Conservation (phyloP, 305 asterid species). For the Fraxinus floribunda region DNA sequence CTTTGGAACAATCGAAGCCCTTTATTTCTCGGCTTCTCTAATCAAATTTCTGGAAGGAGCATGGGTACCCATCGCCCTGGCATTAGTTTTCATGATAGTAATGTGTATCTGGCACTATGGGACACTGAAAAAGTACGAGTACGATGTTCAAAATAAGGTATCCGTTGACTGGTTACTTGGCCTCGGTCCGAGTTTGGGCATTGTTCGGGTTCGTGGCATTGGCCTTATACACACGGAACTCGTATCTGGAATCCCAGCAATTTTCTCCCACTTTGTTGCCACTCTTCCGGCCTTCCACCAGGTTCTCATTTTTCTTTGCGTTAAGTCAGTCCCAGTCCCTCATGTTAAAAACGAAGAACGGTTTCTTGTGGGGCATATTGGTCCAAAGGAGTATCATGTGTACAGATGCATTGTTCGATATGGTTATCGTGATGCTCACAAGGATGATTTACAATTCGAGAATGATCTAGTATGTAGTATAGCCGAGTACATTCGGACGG, state of each 20-base stretch:
- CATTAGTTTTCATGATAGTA: conserved; percentile 9
- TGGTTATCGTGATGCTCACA: conserved; percentile 11
- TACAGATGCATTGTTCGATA: conserved; percentile 16
- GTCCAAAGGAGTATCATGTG: conserved; percentile 5
- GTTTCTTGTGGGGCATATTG: conserved; percentile 13
- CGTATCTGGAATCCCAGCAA: conserved; percentile 22
- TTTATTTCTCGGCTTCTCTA: conserved; percentile 22
- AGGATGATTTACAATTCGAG: conserved; percentile 11
- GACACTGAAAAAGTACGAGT: conserved; percentile 19
- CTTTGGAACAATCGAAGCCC: conserved; percentile 19
- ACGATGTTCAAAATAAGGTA: conserved; percentile 23
- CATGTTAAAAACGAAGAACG: conserved; percentile 10
- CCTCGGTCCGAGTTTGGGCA: conserved; percentile 23
- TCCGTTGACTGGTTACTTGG: conserved; percentile 21
- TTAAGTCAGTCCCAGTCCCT: conserved; percentile 16
- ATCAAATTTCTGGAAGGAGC: conserved; percentile 20
- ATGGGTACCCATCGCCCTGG: conserved; percentile 21
- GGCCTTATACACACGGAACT: conserved; percentile 21
- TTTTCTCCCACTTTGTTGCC: conserved; percentile 22
- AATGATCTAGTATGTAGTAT: conserved; percentile 9
- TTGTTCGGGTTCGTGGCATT: conserved; percentile 22
- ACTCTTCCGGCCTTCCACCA: conserved; percentile 27
- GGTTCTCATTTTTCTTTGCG: conserved; percentile 17
- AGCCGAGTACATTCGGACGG: conserved; percentile 10
- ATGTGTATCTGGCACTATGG: conserved; percentile 23